Evolutionary conservation across 495 filamentous ascomycete genomes (phyloP).

Genomic region (Penicillium antarcticum): DNA sequence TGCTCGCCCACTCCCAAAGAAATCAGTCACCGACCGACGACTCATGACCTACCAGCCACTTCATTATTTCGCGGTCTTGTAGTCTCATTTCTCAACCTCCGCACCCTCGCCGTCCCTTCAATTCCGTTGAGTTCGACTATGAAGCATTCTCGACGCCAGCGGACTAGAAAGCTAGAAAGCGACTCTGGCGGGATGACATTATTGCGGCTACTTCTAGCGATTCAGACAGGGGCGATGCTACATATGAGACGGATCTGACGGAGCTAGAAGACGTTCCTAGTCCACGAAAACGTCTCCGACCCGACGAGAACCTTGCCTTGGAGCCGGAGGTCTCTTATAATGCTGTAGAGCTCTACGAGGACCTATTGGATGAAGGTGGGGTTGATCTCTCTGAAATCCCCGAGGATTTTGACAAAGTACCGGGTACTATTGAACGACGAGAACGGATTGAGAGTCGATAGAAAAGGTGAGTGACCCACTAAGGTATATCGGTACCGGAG

Average conservation of each 20-base stretch:
- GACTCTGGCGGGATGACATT: background rate
- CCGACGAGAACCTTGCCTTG: background rate
- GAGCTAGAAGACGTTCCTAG: background rate
- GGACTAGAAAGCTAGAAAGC: conserved; percentile 2
- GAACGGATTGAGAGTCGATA: conserved; percentile 10
- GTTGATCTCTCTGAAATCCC: conserved; percentile 17
- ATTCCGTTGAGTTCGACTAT: background rate
- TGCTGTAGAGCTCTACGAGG: conserved; percentile 4
- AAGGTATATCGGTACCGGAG: no score
- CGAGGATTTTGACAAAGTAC: conserved; percentile 18
- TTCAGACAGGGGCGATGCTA: conserved; percentile 3
- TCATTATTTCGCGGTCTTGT: no score
- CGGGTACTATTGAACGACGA: conserved; percentile 10
- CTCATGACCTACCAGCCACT: no score
- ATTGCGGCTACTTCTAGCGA: conserved; percentile 1
- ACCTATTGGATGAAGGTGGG: conserved; percentile 14
- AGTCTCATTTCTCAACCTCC: background rate
- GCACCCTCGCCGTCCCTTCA: background rate
- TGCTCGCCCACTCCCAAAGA: background rate
- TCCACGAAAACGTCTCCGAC: conserved; percentile 9
- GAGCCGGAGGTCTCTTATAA: background rate
- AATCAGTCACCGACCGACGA: background rate
- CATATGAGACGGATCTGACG: conserved; percentile 6
- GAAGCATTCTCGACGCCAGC: conserved; percentile 5
- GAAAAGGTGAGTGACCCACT: no score